Evolutionary conservation across 352 stramenopile species (phyloP).

Genomic region (Pythium sukuiense): DNA sequence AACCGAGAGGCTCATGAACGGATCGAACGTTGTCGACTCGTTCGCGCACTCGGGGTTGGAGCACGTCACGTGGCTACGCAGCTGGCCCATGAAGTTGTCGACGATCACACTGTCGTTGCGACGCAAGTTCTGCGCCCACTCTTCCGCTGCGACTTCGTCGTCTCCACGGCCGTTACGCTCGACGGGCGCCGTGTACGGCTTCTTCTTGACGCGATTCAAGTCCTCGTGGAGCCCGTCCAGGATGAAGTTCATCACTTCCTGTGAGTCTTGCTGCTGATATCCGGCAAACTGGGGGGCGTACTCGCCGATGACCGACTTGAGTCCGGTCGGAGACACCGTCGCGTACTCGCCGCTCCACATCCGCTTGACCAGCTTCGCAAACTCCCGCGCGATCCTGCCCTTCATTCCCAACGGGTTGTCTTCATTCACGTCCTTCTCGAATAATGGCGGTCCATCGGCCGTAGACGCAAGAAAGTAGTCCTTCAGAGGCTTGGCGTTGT

Average conservation of each 20-base stretch:
- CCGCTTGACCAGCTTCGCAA: constrained; percentile 91
- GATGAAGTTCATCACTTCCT: constrained; percentile 93
- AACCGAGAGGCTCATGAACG: constrained; percentile 89
- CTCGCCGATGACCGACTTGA: constrained; percentile 86
- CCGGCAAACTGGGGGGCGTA: constrained; percentile 89
- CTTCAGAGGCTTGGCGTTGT: constrained; percentile 88
- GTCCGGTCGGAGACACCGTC: constrained; percentile 65
- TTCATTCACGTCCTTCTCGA: constrained; percentile 91
- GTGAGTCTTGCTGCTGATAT: constrained; percentile 90
- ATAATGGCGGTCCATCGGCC: constrained; percentile 59
- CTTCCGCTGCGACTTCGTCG: constrained; percentile 65
- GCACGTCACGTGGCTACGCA: constrained; percentile 88
- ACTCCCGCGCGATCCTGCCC: constrained; percentile 94
- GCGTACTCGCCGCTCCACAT: constrained; percentile 93
- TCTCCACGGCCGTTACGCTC: constrained; percentile 73
- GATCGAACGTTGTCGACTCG: constrained; percentile 88
- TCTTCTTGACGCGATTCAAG: constrained; percentile 83
- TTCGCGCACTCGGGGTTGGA: constrained; percentile 69
- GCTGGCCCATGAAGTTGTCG: constrained; percentile 89
- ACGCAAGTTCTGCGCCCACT: constrained; percentile 84
- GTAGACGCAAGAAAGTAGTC: constrained; percentile 89
- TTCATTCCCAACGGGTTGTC: constrained; percentile 94
- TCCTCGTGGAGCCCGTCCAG: constrained; percentile 93
- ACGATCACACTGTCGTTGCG: constrained; percentile 92
- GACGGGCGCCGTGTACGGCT: constrained; percentile 76